Evolutionary conservation across 257 asterid species (phyloP).

Genomic region (Buddleja alternifolia): DNA sequence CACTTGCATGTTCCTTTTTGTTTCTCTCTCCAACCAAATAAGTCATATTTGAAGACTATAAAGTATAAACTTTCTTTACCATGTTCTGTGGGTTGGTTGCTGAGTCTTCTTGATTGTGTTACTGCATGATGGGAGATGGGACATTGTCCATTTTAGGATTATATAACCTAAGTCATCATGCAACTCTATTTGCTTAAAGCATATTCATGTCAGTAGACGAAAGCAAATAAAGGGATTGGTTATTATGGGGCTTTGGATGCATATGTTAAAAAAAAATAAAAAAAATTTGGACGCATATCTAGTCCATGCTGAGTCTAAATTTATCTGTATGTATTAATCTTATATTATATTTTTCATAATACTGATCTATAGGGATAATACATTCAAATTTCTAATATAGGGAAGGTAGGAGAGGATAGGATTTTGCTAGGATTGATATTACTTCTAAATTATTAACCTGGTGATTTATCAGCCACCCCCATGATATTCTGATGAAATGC

Average conservation of each 20-base stretch:
- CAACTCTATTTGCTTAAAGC: constrained; percentile 2
- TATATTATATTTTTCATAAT: background rate
- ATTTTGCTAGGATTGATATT: background rate
- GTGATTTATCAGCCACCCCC: background rate
- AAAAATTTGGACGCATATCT: background rate
- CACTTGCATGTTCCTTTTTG: too few species aligned
- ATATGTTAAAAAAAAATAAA: too few species aligned
- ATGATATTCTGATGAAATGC: background rate
- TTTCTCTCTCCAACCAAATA: too few species aligned
- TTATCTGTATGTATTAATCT: background rate
- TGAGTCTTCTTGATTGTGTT: constrained; percentile 1
- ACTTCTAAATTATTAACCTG: background rate
- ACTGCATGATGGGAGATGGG: background rate
- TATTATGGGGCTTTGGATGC: constrained; percentile 10
- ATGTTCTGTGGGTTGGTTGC: background rate
- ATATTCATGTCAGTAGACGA: background rate
- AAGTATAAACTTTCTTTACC: background rate
- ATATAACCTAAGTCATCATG: background rate
- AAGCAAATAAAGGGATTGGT: constrained; percentile 8
- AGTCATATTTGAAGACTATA: background rate
- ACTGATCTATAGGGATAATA: background rate
- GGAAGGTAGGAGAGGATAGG: background rate
- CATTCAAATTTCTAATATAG: background rate
- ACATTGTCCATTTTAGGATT: background rate
- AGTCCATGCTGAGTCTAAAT: background rate